These are phyloP conservation scores for Fusarium irregulare DNA, from an alignment of 2,329 filamentous ascomycete genomes.

Conservation along the genomic window DNA sequence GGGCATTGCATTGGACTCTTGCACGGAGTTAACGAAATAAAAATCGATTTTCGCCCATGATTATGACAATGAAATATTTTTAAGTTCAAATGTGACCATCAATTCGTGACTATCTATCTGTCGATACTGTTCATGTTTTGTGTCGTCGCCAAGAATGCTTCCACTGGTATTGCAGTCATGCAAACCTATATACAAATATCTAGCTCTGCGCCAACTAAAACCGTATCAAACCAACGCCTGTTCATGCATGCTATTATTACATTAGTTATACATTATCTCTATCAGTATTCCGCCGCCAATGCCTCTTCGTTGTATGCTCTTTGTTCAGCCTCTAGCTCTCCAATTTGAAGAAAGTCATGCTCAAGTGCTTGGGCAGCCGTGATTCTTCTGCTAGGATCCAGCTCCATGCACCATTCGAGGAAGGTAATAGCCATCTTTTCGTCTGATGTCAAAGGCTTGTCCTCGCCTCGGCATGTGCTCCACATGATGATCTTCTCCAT, in stretches of 20 bases:
- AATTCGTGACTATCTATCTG: neutral
- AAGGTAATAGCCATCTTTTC: conserved; percentile 81
- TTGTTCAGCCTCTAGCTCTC: conserved; percentile 57
- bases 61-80: conserved; percentile 18
- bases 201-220: conserved; percentile 22
- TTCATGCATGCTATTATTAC: conserved; percentile 34
- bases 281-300: conserved; percentile 20
- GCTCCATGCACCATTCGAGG: conserved; percentile 76
- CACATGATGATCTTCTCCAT: conserved; percentile 95
- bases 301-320: conserved; percentile 52
- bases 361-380: conserved; percentile 78
- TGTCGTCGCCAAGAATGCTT: neutral
- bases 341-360: conserved; percentile 72
- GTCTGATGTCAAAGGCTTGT: conserved; percentile 68
- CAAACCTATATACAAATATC: conserved; percentile 36
- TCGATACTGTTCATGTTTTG: neutral
- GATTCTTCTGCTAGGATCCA: conserved; percentile 79
- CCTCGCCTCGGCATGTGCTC: conserved; percentile 83
- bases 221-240: conserved; percentile 31
- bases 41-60: conserved; percentile 54
- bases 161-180: conserved; percentile 29
- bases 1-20: conserved; percentile 58
- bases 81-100: neutral
- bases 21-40: conserved; percentile 56
- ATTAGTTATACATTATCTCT: conserved; percentile 29